These are phyloP conservation scores for Diaporthe sp. DNA, from an alignment of 2,329 filamentous ascomycete genomes.

Conservation along the genomic window DNA sequence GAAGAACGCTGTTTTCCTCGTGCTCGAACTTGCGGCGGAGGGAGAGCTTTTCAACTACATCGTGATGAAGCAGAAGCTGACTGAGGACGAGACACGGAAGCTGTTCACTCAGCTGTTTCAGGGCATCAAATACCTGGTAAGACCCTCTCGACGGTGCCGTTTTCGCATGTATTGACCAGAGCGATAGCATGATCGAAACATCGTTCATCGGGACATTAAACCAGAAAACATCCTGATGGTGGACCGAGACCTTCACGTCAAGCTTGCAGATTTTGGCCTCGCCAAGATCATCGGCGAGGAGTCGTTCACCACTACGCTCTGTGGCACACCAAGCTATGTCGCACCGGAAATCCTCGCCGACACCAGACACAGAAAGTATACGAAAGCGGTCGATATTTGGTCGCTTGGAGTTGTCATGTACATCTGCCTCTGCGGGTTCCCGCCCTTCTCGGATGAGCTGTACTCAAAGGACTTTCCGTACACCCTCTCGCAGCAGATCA, in stretches of 20 bases:
- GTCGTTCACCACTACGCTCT: conserved; percentile 96
- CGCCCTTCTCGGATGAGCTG: conserved; percentile 96
- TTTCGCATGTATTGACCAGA: conserved; percentile 47
- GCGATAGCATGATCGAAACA: conserved; percentile 90
- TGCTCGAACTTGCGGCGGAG: conserved; percentile 90
- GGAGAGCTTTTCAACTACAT: conserved; percentile 98
- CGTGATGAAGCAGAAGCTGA: conserved; percentile 89
- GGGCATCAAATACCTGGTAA: conserved; percentile 93
- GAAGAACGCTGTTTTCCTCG: conserved; percentile 88
- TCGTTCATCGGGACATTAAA: conserved; percentile 98
- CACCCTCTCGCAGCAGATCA: conserved; percentile 90
- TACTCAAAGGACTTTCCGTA: conserved; percentile 86
- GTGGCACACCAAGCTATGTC: conserved; percentile 97
- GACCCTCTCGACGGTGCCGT: conserved; percentile 48
- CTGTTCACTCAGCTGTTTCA: conserved; percentile 94
- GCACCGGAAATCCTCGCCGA: conserved; percentile 95
- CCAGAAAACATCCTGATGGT: conserved; percentile 94
- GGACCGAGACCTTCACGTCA: conserved; percentile 87
- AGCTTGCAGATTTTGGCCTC: conserved; percentile 95
- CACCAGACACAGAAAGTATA: conserved; percentile 86
- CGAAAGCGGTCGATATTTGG: conserved; percentile 96
- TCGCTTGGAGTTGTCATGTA: conserved; percentile 98
- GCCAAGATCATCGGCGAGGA: conserved; percentile 99
- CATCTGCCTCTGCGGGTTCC: conserved; percentile 96
- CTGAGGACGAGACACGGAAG: conserved; percentile 86